Evolutionary conservation across 2,329 filamentous ascomycete species (phyloP).

Genomic region (Endocalyx cinctus): DNA sequence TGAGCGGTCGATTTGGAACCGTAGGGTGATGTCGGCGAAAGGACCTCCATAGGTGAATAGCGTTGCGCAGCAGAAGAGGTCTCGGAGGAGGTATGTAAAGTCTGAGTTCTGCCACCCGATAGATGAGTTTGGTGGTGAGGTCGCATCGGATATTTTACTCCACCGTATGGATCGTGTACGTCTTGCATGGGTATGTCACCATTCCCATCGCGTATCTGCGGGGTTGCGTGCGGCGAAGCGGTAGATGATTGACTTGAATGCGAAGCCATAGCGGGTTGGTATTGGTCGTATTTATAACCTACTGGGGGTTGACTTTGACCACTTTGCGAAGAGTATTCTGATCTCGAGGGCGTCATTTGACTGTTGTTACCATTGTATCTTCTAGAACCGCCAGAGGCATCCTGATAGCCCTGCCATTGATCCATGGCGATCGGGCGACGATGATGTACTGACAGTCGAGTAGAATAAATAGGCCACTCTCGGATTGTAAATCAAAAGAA

Average conservation of each 20-base stretch:
- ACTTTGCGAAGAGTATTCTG: constrained; percentile 27
- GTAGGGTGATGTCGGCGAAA: constrained; percentile 79
- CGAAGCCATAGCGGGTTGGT: constrained; percentile 44
- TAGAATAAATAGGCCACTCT: no score
- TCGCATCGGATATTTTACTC: constrained; percentile 80
- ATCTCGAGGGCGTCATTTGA: constrained; percentile 26
- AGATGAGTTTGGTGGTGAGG: constrained; percentile 73
- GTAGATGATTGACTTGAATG: constrained; percentile 29
- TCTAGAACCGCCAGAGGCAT: constrained; percentile 58
- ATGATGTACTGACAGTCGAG: no score
- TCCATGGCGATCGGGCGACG: constrained; percentile 41
- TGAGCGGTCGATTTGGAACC: constrained; percentile 56
- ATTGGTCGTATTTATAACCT: constrained; percentile 65
- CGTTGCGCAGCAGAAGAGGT: constrained; percentile 80
- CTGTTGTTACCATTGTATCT: constrained; percentile 46
- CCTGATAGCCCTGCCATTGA: constrained; percentile 66
- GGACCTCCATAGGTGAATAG: constrained; percentile 92
- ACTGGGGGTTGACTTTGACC: constrained; percentile 43
- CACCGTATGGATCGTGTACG: constrained; percentile 72
- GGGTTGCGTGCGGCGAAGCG: constrained; percentile 41
- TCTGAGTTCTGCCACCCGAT: constrained; percentile 47
- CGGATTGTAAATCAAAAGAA: no score
- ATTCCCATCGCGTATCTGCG: constrained; percentile 64
- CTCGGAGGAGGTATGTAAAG: constrained; percentile 70
- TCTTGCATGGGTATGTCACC: constrained; percentile 85